A percentile compares a stretch with the other conserved stretches of the same genome.
These are phyloP conservation scores for Rhizophora apiculata DNA, from an alignment of 345 rosid species.

Conservation along the genomic window DNA sequence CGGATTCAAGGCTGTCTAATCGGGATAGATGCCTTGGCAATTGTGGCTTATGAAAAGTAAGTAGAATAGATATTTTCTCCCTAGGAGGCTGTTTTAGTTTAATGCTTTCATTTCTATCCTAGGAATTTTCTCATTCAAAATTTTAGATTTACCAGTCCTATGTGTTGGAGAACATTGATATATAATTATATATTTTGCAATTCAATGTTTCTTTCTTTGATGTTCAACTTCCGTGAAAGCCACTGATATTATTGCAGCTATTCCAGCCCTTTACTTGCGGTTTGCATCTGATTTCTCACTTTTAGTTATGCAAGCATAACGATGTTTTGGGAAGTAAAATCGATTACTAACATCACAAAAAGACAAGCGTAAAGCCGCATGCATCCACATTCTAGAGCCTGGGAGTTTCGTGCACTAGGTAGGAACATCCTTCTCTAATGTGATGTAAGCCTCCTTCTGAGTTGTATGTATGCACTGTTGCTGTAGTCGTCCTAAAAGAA, in stretches of 20 bases:
- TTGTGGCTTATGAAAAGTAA: constrained; percentile 25
- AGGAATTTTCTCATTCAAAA: constrained; percentile 1
- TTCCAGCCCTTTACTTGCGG: background rate
- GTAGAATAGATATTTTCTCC: constrained; percentile 11
- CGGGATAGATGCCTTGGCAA: constrained; percentile 24
- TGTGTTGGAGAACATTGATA: constrained; percentile 1
- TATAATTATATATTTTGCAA: background rate
- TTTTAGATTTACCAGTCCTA: background rate
- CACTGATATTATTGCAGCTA: background rate
- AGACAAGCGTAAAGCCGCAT: too few relatives aligned
- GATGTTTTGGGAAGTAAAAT: constrained; percentile 12
- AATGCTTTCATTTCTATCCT: background rate
- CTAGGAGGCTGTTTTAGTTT: background rate
- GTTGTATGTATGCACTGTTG: constrained; percentile 14
- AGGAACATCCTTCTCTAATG: background rate
- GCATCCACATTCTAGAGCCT: too few relatives aligned
- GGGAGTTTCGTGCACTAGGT: too few relatives aligned
- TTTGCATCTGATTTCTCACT: background rate
- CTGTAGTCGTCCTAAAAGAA: constrained; percentile 18
- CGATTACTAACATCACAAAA: background rate
- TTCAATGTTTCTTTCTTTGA: constrained; percentile 4
- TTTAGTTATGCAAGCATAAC: background rate
- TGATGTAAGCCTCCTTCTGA: background rate
- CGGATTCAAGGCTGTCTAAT: constrained; percentile 32
- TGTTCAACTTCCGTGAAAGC: constrained; percentile 9